A percentile compares a stretch with the other conserved stretches of the same genome.
phyloP scores from a whole-genome alignment of 2,329 filamentous ascomycete genomes.

The Colletotrichum chlorophyti region DNA sequence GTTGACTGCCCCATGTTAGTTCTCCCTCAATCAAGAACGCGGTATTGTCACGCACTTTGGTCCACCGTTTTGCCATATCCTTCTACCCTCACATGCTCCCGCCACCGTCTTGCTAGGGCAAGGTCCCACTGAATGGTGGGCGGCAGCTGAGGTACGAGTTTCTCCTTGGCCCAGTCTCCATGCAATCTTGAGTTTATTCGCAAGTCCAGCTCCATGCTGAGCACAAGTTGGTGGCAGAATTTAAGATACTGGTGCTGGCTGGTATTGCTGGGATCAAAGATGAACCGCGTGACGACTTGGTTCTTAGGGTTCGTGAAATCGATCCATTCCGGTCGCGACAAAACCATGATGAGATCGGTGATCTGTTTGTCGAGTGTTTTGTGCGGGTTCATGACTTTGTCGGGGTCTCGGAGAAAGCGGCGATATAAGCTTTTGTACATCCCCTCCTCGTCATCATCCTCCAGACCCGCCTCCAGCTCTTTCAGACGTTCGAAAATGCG shows the following conservation, averaged over 20 bases:
- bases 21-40: background rate
- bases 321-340: slow-evolving; percentile 75
- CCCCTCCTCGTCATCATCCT: slow-evolving; percentile 63
- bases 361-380: slow-evolving; percentile 74
- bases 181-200: slow-evolving; percentile 71
- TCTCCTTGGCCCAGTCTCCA: slow-evolving; percentile 68
- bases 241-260: slow-evolving; percentile 65
- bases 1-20: slow-evolving; percentile 49
- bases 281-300: slow-evolving; percentile 77
- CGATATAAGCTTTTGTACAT: slow-evolving; percentile 72
- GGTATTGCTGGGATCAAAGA: slow-evolving; percentile 64
- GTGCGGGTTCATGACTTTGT: slow-evolving; percentile 65
- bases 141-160: slow-evolving; percentile 69
- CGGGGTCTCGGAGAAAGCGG: slow-evolving; percentile 71
- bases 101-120: slow-evolving; percentile 76
- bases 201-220: slow-evolving; percentile 74
- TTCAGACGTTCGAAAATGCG: slow-evolving; percentile 65
- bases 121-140: slow-evolving; percentile 76
- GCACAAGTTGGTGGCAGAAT: slow-evolving; percentile 80
- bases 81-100: slow-evolving; percentile 72
- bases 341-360: slow-evolving; percentile 71
- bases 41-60: slow-evolving; percentile 47
- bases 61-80: slow-evolving; percentile 61
- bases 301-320: slow-evolving; percentile 75
- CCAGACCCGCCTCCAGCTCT: slow-evolving; percentile 62